phyloP scores from a whole-genome alignment of 2,329 filamentous ascomycete species.

The Pseudogymnoascus sp. region DNA sequence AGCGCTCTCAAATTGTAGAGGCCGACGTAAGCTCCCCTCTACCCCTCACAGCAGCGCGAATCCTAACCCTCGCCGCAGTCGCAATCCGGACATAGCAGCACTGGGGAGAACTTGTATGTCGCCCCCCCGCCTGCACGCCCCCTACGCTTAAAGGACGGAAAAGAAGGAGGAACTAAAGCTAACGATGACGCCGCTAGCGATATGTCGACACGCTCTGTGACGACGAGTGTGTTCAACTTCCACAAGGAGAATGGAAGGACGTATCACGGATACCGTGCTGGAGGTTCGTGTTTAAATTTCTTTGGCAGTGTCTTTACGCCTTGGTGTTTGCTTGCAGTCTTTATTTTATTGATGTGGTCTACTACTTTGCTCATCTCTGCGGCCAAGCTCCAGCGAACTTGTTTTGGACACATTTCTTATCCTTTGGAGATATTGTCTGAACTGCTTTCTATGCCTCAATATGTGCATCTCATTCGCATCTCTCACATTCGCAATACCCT shows the following conservation, averaged over 20 bases:
- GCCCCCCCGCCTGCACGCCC: not conserved
- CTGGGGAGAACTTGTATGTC: constrained; percentile 1
- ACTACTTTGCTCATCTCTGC: not conserved
- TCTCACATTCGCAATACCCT: not conserved
- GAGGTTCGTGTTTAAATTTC: constrained; percentile 12
- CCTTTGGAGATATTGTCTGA: not conserved
- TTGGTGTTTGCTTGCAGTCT: not conserved
- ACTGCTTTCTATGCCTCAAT: not conserved
- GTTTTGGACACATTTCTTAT: not conserved
- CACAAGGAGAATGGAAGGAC: constrained; percentile 24
- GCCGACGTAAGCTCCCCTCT: not conserved
- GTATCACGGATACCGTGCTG: constrained; percentile 24
- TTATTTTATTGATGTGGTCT: not conserved
- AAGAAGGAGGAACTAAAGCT: not conserved
- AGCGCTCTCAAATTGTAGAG: not conserved
- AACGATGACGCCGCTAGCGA: not conserved
- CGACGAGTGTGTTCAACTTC: constrained; percentile 17
- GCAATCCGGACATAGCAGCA: not conserved
- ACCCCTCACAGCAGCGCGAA: not conserved
- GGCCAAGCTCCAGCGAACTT: not conserved
- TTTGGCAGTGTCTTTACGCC: not conserved
- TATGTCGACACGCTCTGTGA: constrained; percentile 15
- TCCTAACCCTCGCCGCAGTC: not conserved
- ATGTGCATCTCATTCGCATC: not conserved
- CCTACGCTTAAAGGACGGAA: not conserved